Percentiles rank a stretch among this genome's conserved stretches.
phyloP scores from a whole-genome alignment of 371 early-diverging fungal genomes.

The Mucor mucedo region DNA sequence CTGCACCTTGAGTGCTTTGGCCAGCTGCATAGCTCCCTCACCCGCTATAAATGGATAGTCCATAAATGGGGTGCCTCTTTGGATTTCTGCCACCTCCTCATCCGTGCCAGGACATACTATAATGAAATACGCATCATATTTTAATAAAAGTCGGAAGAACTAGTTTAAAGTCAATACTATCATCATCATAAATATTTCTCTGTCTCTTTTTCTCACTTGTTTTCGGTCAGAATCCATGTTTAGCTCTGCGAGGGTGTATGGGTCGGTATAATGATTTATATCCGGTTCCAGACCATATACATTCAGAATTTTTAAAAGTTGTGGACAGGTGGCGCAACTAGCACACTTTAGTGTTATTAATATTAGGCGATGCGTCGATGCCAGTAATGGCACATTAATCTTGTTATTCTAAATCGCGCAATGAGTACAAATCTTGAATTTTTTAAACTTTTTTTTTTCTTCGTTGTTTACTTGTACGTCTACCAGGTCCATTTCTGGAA shows the following conservation, averaged over 20 bases:
- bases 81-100: conserved; percentile 31
- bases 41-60: conserved; percentile 43
- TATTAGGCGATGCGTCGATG: conserved; percentile 33
- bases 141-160: conserved; percentile 41
- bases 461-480: conserved; percentile 38
- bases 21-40: conserved; percentile 32
- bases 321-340: conserved; percentile 43
- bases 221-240: conserved; percentile 24
- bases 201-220: background rate
- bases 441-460: background rate
- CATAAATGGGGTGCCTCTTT: conserved; percentile 32
- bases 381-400: conserved; percentile 34
- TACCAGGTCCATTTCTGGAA: conserved; percentile 33
- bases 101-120: conserved; percentile 47
- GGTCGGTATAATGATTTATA: conserved; percentile 29
- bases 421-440: background rate
- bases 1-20: conserved; percentile 34
- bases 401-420: background rate
- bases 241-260: conserved; percentile 31
- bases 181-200: background rate
- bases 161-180: conserved; percentile 9
- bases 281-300: conserved; percentile 43
- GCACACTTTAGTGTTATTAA: conserved; percentile 43
- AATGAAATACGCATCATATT: conserved; percentile 48
- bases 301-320: conserved; percentile 43